These are phyloP conservation scores for Dothistroma septosporum DNA, from an alignment of 2,329 filamentous ascomycete species.

Conservation along the genomic window DNA sequence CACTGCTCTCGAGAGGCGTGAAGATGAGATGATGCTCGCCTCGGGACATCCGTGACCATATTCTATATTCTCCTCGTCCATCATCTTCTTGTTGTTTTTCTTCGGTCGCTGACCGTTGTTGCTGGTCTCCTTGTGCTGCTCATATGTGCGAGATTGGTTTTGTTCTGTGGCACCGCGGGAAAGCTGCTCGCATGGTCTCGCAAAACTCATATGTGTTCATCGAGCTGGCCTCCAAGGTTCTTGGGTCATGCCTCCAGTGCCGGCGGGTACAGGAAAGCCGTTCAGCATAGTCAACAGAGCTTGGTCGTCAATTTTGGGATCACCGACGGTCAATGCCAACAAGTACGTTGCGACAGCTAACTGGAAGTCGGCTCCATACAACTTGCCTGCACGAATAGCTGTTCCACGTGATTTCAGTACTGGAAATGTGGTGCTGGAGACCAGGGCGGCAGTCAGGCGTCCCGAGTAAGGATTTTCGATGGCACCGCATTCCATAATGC, in stretches of 20 bases:
- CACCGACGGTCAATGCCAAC: not conserved
- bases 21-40: not conserved
- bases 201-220: not conserved
- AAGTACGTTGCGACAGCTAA: not conserved
- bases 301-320: not conserved
- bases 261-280: not conserved
- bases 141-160: not conserved
- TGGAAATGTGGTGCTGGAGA: not conserved
- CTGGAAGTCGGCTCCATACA: not conserved
- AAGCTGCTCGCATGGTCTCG: not conserved
- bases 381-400: not conserved
- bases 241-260: not conserved
- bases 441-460: no score
- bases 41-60: not conserved
- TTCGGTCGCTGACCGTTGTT: not conserved
- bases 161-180: not conserved
- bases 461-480: not conserved
- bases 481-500: not conserved
- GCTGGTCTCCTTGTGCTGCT: not conserved
- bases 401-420: not conserved
- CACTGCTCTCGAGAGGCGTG: not conserved
- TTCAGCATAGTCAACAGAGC: not conserved
- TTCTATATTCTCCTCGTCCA: not conserved
- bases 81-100: not conserved
- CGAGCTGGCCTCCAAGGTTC: not conserved